Percentiles rank a stretch among this genome's conserved stretches.
These are phyloP conservation scores for Termitomyces sp. DNA, from an alignment of 768 basidiomycete species.

Conservation along the genomic window DNA sequence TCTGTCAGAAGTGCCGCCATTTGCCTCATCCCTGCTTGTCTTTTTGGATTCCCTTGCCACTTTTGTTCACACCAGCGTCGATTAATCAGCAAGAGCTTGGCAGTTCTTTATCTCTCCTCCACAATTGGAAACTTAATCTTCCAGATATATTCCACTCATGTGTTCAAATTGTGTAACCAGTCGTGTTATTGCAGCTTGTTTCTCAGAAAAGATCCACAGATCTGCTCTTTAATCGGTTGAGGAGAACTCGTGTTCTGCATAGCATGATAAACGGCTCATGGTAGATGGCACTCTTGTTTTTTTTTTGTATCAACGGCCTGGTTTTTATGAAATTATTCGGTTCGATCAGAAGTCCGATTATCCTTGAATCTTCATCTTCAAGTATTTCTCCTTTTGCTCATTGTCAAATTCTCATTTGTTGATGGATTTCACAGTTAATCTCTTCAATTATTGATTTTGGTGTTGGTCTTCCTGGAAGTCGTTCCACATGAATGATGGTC, in stretches of 20 bases:
- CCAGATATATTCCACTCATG: slow-evolving; percentile 14
- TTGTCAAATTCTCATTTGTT: not conserved
- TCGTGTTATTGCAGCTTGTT: slow-evolving; percentile 21
- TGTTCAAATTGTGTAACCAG: slow-evolving; percentile 16
- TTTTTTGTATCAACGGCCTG: slow-evolving; percentile 22
- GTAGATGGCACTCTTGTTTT: slow-evolving; percentile 35
- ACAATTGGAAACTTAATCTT: not conserved
- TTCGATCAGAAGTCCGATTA: slow-evolving; percentile 34
- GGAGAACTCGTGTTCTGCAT: slow-evolving; percentile 23
- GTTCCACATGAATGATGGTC: too few relatives aligned
- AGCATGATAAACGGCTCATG: slow-evolving; percentile 29
- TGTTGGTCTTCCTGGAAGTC: slow-evolving; percentile 27
- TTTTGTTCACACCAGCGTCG: not conserved
- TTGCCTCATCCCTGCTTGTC: not conserved
- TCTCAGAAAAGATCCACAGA: slow-evolving; percentile 23
- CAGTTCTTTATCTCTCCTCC: not conserved
- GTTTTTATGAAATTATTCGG: slow-evolving; percentile 26
- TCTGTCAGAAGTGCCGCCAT: not conserved
- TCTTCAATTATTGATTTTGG: slow-evolving; percentile 28
- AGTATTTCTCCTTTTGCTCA: slow-evolving; percentile 2
- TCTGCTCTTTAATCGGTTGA: slow-evolving; percentile 36
- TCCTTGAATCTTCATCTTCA: slow-evolving; percentile 25
- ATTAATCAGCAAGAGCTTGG: not conserved
- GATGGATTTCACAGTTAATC: slow-evolving; percentile 13
- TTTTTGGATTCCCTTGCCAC: not conserved